Evolutionary conservation across 2,329 filamentous ascomycete genomes (phyloP), one percentile per base, ranked within the genome.

Genomic region (Ophiostoma sp.): DNA sequence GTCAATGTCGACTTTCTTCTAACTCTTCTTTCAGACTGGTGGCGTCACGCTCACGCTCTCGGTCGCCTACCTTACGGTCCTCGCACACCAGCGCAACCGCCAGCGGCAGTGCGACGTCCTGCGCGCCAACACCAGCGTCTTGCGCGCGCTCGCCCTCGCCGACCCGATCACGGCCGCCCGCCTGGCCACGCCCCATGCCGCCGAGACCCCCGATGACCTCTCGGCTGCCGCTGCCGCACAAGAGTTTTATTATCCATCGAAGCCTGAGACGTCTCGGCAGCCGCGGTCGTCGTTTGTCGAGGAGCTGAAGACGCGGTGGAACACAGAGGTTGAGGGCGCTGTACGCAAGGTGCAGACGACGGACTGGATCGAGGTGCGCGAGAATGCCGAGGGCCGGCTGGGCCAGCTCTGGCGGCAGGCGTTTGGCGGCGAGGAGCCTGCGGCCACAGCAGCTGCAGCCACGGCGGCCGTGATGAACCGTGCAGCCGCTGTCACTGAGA

Each of bases 41-140:
- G 92, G 93, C 77, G 88, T 93, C 72, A 92, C 92, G 76, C 85
- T 95, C 75, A 94, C 92, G 68, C 88, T 93, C 74, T 90, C 90
- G 59, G 79, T 92, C 74, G 88, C 93, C 78, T 95, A 94, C 82
- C 85, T 95, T 72, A 89, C 90, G 68, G 83, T 93, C 45, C 87
- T 91, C 79, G 84, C 91, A 25, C 92, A 95, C 83, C 88, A 90
- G 77, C 88, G 88, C 75, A 92, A 88, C 80, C 90, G 92, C 77
- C 84, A 88, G 78, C 80, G 84, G 31, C 89, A 91, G 80, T 84
- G 86, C 77, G 84, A 86, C 75, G 78, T 86, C 73, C 84, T 92
- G 8, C 88, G 88, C 77, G 83, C 86, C 52, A 89, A 91, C 78
- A 84, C 87, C 66, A 82, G 84, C 76, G 82, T 87, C 45, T 82